A percentile compares a stretch with the other conserved stretches of the same genome.
These are phyloP conservation scores for Hebeloma cylindrosporum DNA, from an alignment of 768 basidiomycete species.

Conservation along the genomic window DNA sequence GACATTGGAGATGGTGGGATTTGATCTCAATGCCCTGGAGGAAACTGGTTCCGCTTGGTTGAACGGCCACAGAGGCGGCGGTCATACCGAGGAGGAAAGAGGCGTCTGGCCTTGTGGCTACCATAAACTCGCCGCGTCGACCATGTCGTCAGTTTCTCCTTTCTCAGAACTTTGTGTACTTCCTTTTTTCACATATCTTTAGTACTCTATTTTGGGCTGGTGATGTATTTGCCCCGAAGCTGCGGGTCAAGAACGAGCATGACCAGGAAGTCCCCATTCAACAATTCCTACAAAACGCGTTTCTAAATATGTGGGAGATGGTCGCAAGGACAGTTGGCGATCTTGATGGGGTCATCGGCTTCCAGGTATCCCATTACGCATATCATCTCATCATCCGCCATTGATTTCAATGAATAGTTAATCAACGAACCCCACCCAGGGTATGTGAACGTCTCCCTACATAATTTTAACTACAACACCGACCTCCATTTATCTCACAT, in stretches of 20 bases:
- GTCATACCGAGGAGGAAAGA: slow-evolving; percentile 72
- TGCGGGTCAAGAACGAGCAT: slow-evolving; percentile 48
- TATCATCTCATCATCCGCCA: not conserved
- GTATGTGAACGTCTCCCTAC: slow-evolving; percentile 80
- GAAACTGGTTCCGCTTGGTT: slow-evolving; percentile 88
- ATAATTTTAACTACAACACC: slow-evolving; percentile 91
- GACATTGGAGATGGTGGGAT: slow-evolving; percentile 86
- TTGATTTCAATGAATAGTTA: slow-evolving; percentile 48
- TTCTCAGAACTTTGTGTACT: not conserved
- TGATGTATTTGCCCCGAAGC: slow-evolving; percentile 78
- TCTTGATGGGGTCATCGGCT: slow-evolving; percentile 80
- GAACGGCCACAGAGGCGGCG: slow-evolving; percentile 72
- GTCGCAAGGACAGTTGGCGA: slow-evolving; percentile 69
- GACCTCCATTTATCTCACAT: slow-evolving; percentile 84
- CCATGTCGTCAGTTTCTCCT: slow-evolving; percentile 71
- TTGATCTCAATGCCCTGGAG: slow-evolving; percentile 79
- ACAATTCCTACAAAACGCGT: slow-evolving; percentile 78
- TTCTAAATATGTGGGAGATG: slow-evolving; percentile 72
- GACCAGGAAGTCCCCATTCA: slow-evolving; percentile 67
- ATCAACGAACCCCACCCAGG: slow-evolving; percentile 96
- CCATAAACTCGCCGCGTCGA: slow-evolving; percentile 88
- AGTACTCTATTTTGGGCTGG: slow-evolving; percentile 96
- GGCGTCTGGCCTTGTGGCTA: slow-evolving; percentile 95
- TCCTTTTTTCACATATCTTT: not conserved
- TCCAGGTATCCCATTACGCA: slow-evolving; percentile 60